Evolutionary conservation across 2,329 filamentous ascomycete genomes (phyloP), one percentile per base, ranked within the genome.

Genomic region (Pseudocercospora vitis): DNA sequence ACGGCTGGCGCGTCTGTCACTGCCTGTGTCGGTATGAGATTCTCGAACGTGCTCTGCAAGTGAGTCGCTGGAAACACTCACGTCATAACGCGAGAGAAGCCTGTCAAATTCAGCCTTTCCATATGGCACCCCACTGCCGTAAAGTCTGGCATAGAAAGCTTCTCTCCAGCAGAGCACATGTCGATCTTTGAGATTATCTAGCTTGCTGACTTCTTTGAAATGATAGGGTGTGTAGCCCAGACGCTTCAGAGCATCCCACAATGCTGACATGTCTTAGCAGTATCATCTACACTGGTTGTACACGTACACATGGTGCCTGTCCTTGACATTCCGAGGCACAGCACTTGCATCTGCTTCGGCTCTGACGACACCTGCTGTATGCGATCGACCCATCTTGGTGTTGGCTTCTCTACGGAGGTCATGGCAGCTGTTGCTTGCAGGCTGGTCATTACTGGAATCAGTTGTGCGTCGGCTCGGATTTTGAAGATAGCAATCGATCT

Each of bases 301-400:
- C 23, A 28, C 50, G 21, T 12, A 53, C 50, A 56, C 54, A 56
- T 56, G 4, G 49, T 56, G 11, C 49, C 45, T 2, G 54, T 56
- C 23, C 54, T 40, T 11, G 54, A 56, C 11, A 56, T 49, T 12
- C 50, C 54, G 11, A 52, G 39, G 33, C 54, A 56, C 33, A 52
- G 35, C 5, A 56, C 53, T 32, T 50, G 49, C 49, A 56, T 52
- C 12, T 49, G 16, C 26, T 39, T 49, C 9, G 49, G n/a, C 5
- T 49, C 35, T n/a, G 44, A 18, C 5, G 8, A n/a, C 8, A 37
- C 3, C 6, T 16, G 2, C 9, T 16, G 26, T 21, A 54, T 23
- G 19, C 39, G 46, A 33, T 54, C 52, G 37, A 54, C 39, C 52
- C 52, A 54, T 50, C 52, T 48, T 23, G 51, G 23, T 4, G 24